Conservation (phyloP, 2,329 filamentous ascomycete genomes). For the Colletotrichum tropicale region DNA sequence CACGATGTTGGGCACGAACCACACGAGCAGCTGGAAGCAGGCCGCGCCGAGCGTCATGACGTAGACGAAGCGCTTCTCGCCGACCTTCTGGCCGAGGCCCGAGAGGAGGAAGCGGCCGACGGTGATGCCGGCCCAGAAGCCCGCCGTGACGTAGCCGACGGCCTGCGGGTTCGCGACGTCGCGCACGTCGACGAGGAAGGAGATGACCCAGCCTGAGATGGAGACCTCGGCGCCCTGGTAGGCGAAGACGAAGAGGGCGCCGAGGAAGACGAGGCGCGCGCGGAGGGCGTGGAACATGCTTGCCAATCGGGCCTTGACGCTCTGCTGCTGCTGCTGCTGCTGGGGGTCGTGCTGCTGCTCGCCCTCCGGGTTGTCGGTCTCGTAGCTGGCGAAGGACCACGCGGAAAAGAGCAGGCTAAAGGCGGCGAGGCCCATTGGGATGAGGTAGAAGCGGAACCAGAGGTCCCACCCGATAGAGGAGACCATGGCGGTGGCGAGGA, state of each 20-base stretch:
- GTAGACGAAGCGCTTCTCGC: constrained; percentile 74
- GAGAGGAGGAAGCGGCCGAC: constrained; percentile 77
- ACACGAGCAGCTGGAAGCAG: constrained; percentile 76
- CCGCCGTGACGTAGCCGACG: constrained; percentile 81
- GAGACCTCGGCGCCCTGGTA: constrained; percentile 90
- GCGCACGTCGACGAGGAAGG: constrained; percentile 77
- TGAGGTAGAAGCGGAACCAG: constrained; percentile 78
- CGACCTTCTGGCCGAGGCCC: constrained; percentile 67
- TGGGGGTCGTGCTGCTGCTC: constrained; percentile 1
- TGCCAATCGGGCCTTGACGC: constrained; percentile 30
- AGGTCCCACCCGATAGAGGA: constrained; percentile 54
- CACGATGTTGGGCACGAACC: constrained; percentile 78
- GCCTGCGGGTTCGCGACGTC: constrained; percentile 66
- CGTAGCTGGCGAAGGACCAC: constrained; percentile 74
- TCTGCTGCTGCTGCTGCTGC: constrained; percentile 20
- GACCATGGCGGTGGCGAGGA: constrained; percentile 77
- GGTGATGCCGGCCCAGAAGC: constrained; percentile 77
- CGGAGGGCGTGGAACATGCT: constrained; percentile 54
- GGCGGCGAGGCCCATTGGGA: constrained; percentile 64
- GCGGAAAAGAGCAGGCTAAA: constrained; percentile 60
- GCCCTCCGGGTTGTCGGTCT: constrained; percentile 54
- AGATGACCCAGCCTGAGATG: constrained; percentile 86
- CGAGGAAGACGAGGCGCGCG: constrained; percentile 69
- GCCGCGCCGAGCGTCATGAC: constrained; percentile 64
- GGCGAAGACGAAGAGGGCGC: constrained; percentile 81